Evolutionary conservation across 148 eudicot genomes (phyloP).

Genomic region (Cornus suecica): DNA sequence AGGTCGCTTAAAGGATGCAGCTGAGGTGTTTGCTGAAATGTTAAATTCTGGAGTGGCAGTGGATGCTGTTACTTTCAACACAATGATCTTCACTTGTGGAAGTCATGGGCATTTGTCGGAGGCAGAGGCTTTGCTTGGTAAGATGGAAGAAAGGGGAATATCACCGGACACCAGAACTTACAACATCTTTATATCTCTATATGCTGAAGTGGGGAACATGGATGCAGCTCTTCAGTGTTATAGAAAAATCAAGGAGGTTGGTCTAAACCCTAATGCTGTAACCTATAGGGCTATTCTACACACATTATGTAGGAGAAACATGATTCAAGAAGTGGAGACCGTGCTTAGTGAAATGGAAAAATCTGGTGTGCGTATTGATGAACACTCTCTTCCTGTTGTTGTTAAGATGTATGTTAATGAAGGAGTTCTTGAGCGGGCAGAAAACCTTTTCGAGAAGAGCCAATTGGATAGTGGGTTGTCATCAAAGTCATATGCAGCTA

Average conservation of each 20-base stretch:
- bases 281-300: conserved; percentile 66
- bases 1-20: conserved; percentile 75
- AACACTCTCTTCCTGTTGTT: conserved; percentile 61
- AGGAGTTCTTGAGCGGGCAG: conserved; percentile 54
- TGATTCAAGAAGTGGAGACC: conserved; percentile 59
- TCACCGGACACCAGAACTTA: conserved; percentile 78
- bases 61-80: conserved; percentile 68
- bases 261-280: conserved; percentile 71
- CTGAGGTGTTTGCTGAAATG: conserved; percentile 72
- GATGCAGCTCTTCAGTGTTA: conserved; percentile 61
- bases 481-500: conserved; percentile 57
- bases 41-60: conserved; percentile 66
- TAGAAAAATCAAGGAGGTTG: conserved; percentile 58
- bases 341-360: conserved; percentile 63
- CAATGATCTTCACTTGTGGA: conserved; percentile 83
- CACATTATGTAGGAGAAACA: conserved; percentile 53
- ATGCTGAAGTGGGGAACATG: conserved; percentile 58
- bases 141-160: conserved; percentile 82
- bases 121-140: conserved; percentile 66
- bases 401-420: conserved; percentile 66
- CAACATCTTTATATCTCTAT: conserved; percentile 69
- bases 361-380: conserved; percentile 43
- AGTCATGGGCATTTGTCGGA: conserved; percentile 72
- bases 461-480: conserved; percentile 40
- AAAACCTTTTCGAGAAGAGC: conserved; percentile 39